phyloP scores from a whole-genome alignment of 331 rosid genomes.

The Erythrophleum ivorense region DNA sequence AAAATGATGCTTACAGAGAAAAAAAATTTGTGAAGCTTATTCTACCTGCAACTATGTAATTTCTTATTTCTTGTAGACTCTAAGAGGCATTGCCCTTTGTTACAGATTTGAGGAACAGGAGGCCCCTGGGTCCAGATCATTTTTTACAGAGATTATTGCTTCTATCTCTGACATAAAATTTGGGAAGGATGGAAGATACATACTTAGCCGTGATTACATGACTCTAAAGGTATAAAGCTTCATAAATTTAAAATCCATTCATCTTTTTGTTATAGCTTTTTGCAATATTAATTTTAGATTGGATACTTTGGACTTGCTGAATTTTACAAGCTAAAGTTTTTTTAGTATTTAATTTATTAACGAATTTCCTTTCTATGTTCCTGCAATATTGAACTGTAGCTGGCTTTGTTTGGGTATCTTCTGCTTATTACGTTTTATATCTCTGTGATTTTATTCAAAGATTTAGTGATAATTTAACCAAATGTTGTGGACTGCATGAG shows the following conservation, averaged over 20 bases:
- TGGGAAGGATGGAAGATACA: conserved; percentile 92
- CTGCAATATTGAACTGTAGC: conserved; percentile 11
- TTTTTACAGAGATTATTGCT: conserved; percentile 98
- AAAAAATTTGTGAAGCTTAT: conserved; percentile 25
- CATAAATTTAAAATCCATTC: conserved; percentile 14
- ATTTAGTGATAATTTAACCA: background rate
- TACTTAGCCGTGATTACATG: conserved; percentile 99
- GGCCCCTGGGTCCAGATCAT: conserved; percentile 94
- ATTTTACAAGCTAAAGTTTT: background rate
- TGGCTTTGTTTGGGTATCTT: conserved; percentile 18
- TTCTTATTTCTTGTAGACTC: conserved; percentile 29
- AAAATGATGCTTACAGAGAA: conserved; percentile 30
- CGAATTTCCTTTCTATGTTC: conserved; percentile 17
- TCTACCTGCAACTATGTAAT: conserved; percentile 8
- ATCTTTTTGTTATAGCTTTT: conserved; percentile 23
- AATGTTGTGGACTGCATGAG: background rate
- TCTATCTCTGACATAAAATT: conserved; percentile 96
- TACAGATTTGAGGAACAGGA: conserved; percentile 97
- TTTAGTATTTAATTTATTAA: conserved; percentile 11
- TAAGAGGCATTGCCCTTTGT: conserved; percentile 31
- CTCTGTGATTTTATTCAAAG: background rate
- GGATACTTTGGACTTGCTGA: background rate
- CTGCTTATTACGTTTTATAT: conserved; percentile 8
- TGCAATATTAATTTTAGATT: background rate
- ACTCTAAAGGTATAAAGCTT: conserved; percentile 81